A percentile compares a stretch with the other conserved stretches of the same genome.
Conservation (phyloP, 1,284 basidiomycete genomes). For the Anthracocystis walkeri region DNA sequence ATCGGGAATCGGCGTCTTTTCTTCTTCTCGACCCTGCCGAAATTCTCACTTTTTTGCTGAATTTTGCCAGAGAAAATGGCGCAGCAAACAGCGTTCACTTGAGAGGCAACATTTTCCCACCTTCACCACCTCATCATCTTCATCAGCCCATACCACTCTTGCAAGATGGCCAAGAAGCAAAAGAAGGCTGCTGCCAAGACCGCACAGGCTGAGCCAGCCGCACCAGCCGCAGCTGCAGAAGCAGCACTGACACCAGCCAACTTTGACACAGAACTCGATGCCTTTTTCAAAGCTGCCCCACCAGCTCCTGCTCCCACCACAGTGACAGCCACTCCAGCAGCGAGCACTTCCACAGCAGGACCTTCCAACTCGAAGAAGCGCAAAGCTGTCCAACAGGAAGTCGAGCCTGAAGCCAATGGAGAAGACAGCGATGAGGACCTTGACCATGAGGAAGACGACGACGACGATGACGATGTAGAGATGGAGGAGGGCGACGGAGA, state of each 20-base stretch:
- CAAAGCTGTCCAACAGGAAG: conserved; percentile 21
- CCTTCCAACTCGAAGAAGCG: conserved; percentile 40
- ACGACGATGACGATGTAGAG: conserved; percentile 37
- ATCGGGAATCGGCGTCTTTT: conserved; percentile 10
- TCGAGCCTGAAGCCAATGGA: conserved; percentile 3
- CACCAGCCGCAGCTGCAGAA: conserved; percentile 4
- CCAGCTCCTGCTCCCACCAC: conserved; percentile 16
- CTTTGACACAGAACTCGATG: conserved; percentile 64
- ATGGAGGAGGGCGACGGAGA: conserved; percentile 46
- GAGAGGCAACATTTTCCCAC: neutral
- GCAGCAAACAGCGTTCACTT: neutral
- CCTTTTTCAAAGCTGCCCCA: conserved; percentile 56
- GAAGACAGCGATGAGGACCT: conserved; percentile 13
- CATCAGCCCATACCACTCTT: neutral
- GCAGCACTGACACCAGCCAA: conserved; percentile 3
- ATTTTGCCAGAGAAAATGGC: neutral
- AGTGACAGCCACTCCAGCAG: conserved; percentile 2
- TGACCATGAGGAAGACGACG: conserved; percentile 14
- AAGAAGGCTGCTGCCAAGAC: conserved; percentile 9
- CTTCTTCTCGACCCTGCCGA: conserved; percentile 1
- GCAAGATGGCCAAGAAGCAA: conserved; percentile 34
- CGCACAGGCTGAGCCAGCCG: neutral
- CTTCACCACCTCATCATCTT: conserved; percentile 3
- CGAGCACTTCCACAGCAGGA: conserved; percentile 9
- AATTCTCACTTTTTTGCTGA: conserved; percentile 2